Conservation (phyloP, 1,284 basidiomycete species). For the Agaricales sp. region DNA sequence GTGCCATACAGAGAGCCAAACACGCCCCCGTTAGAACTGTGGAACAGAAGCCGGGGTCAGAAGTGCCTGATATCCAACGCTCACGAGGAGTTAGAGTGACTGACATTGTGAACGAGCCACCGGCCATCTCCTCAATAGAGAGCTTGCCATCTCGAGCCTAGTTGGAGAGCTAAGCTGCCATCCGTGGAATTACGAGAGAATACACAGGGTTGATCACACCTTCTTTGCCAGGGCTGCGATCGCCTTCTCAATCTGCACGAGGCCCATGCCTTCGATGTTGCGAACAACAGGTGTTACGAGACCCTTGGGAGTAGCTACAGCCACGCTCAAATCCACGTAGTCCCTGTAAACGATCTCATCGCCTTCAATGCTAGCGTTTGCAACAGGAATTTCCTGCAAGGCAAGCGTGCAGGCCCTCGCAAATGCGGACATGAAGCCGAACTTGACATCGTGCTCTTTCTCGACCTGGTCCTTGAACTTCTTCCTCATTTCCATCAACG, state of each 20-base stretch:
- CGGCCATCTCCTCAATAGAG: constrained; percentile 93
- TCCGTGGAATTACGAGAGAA: constrained; percentile 1
- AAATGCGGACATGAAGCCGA: constrained; percentile 98
- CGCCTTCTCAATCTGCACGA: constrained; percentile 90
- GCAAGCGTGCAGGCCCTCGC: constrained; percentile 83
- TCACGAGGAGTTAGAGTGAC: constrained; percentile 17
- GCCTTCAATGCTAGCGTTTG: constrained; percentile 93
- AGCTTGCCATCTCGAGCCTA: constrained; percentile 92
- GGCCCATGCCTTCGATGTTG: constrained; percentile 81
- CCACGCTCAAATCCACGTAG: constrained; percentile 90
- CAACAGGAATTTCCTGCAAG: constrained; percentile 87
- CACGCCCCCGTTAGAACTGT: constrained; percentile 94
- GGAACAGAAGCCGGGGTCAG: constrained; percentile 7
- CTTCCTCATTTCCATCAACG: constrained; percentile 87
- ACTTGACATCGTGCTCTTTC: constrained; percentile 92
- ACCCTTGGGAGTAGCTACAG: constrained; percentile 96
- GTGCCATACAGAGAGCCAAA: constrained; percentile 97
- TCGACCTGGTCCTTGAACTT: constrained; percentile 92
- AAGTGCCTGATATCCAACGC: constrained; percentile 4
- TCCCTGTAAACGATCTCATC: constrained; percentile 95
- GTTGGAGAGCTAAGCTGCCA: constrained; percentile 7
- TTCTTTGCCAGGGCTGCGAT: constrained; percentile 89
- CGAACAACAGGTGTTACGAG: constrained; percentile 94
- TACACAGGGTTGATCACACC: constrained; percentile 27
- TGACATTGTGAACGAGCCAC: constrained; percentile 95